Evolutionary conservation across 2,329 filamentous ascomycete genomes (phyloP).

Genomic region (Claviceps capensis): DNA sequence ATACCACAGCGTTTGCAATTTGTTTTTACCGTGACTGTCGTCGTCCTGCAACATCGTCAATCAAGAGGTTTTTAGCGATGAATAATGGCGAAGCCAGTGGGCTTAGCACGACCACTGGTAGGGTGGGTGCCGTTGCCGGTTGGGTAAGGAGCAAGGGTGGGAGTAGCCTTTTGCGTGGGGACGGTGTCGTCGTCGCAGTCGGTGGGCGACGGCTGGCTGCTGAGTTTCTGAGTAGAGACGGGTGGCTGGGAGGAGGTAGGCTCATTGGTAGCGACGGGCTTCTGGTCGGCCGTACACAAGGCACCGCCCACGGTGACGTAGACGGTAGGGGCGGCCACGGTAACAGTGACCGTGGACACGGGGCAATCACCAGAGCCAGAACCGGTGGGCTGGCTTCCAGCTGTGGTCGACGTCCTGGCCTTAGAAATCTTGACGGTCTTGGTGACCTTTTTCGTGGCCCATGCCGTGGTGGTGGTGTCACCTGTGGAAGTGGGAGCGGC

Average conservation of each 20-base stretch:
- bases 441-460: slow-evolving; percentile 23
- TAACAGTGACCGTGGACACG: slow-evolving; percentile 14
- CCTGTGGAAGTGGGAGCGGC: slow-evolving; percentile 7
- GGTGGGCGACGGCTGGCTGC: not conserved
- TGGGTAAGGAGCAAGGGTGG: slow-evolving; percentile 29
- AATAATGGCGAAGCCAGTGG: slow-evolving; percentile 23
- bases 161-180: slow-evolving; percentile 15
- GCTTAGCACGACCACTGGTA: slow-evolving; percentile 17
- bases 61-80: slow-evolving; percentile 14
- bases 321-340: slow-evolving; percentile 18
- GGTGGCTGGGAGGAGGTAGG: not conserved
- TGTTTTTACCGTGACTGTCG: not conserved
- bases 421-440: slow-evolving; percentile 19
- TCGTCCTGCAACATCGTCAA: slow-evolving; percentile 3
- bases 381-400: slow-evolving; percentile 10
- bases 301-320: slow-evolving; percentile 20
- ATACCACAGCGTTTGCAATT: not conserved
- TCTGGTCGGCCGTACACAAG: slow-evolving; percentile 9
- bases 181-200: slow-evolving; percentile 12
- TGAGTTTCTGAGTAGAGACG: slow-evolving; percentile 1
- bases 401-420: slow-evolving; percentile 10
- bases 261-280: not conserved
- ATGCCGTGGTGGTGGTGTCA: slow-evolving; percentile 24
- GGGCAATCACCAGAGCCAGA: slow-evolving; percentile 7
- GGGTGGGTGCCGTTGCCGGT: slow-evolving; percentile 22